Percentiles rank a stretch among this genome's conserved stretches.
These are phyloP conservation scores for Lactifluus echinatus DNA, from an alignment of 768 basidiomycete genomes.

Conservation along the genomic window DNA sequence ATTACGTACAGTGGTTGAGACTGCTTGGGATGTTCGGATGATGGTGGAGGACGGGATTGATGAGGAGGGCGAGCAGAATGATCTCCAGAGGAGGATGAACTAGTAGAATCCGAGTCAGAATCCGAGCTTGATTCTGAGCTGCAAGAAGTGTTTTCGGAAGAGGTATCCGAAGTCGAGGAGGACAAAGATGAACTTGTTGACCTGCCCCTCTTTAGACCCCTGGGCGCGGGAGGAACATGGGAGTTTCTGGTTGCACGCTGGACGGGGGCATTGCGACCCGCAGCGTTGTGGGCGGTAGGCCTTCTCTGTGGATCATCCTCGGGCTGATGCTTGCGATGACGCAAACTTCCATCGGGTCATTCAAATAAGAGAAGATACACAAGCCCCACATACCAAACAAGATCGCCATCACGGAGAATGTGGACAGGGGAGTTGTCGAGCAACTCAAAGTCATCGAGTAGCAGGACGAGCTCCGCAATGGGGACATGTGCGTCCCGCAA, in stretches of 20 bases:
- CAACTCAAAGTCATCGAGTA: constrained; percentile 20
- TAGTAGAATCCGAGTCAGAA: constrained; percentile 22
- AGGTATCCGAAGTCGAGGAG: constrained; percentile 2
- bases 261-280: not conserved
- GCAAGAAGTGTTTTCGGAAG: constrained; percentile 21
- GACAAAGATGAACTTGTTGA: not conserved
- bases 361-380: not conserved
- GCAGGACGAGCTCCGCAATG: constrained; percentile 6
- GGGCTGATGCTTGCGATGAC: constrained; percentile 9
- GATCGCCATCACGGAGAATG: constrained; percentile 18
- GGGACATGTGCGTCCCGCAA: constrained; percentile 11
- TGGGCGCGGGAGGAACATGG: not conserved
- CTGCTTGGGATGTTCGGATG: not conserved
- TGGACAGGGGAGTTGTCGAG: constrained; percentile 10
- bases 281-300: not conserved
- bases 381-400: constrained; percentile 10
- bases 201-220: not conserved
- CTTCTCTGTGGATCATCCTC: constrained; percentile 8
- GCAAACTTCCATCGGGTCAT: not conserved
- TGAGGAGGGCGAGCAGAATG: not conserved
- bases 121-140: constrained; percentile 22
- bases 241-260: not conserved
- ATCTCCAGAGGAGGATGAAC: constrained; percentile 20
- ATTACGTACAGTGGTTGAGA: constrained; percentile 6
- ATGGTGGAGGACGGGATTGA: not conserved